Percentiles rank a stretch among this genome's conserved stretches.
These are phyloP conservation scores for Plectosphaerella plurivora DNA, from an alignment of 2,329 filamentous ascomycete species.

Conservation along the genomic window DNA sequence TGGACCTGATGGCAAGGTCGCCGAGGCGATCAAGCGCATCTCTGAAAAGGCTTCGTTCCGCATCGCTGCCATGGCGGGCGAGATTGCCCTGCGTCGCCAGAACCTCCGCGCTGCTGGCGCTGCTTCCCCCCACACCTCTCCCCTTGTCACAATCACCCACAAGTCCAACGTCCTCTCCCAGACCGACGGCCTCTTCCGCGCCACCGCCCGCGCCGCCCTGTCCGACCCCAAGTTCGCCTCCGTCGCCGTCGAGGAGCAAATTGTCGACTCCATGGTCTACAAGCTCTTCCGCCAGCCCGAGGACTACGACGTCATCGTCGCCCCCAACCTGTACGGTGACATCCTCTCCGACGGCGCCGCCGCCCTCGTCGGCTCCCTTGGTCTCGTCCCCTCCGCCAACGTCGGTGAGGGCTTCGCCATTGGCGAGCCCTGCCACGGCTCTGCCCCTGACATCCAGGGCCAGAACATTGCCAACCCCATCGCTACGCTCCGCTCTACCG, in stretches of 20 bases:
- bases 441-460: slow-evolving; percentile 92
- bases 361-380: slow-evolving; percentile 80
- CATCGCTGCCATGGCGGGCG: slow-evolving; percentile 89
- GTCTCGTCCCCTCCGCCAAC: slow-evolving; percentile 91
- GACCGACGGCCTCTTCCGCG: slow-evolving; percentile 92
- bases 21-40: slow-evolving; percentile 97
- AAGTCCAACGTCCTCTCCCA: slow-evolving; percentile 97
- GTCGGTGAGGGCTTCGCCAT: slow-evolving; percentile 93
- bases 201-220: slow-evolving; percentile 71
- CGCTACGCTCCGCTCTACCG: slow-evolving; percentile 85
- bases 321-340: slow-evolving; percentile 95
- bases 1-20: slow-evolving; percentile 70
- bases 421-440: slow-evolving; percentile 96
- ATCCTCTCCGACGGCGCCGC: slow-evolving; percentile 94
- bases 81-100: slow-evolving; percentile 85
- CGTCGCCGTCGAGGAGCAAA: slow-evolving; percentile 86
- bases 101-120: slow-evolving; percentile 62
- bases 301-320: slow-evolving; percentile 96
- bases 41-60: slow-evolving; percentile 77
- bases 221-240: slow-evolving; percentile 57
- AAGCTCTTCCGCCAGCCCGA: slow-evolving; percentile 96
- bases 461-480: slow-evolving; percentile 93
- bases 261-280: slow-evolving; percentile 99
- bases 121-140: slow-evolving; percentile 58
- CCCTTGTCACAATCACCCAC: slow-evolving; percentile 93